Percentiles rank a stretch among this genome's conserved stretches.
These are phyloP conservation scores for Iberis pinnata DNA, from an alignment of 345 rosid genomes.

Conservation along the genomic window DNA sequence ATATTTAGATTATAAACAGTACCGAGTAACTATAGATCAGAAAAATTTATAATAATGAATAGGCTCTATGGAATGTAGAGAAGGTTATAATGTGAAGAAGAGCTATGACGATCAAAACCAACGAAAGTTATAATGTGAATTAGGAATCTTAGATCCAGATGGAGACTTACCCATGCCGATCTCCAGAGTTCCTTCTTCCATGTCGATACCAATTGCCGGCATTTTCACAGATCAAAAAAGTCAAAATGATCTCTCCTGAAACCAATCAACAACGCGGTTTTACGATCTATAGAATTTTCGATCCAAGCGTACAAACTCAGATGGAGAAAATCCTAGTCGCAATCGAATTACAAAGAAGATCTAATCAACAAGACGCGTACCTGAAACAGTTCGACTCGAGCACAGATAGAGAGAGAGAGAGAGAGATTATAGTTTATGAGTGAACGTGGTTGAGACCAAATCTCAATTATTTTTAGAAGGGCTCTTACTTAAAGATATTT, in stretches of 20 bases:
- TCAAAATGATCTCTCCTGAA: conserved; percentile 4
- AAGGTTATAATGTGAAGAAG: no score
- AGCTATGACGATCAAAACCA: no score
- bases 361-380: conserved; percentile 13
- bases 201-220: conserved; percentile 35
- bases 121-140: no score
- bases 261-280: conserved; percentile 6
- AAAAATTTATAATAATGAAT: background rate
- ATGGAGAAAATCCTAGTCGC: background rate
- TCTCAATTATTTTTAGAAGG: conserved; percentile 13
- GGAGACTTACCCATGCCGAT: conserved; percentile 76
- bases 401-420: conserved; percentile 5
- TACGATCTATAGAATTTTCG: no score
- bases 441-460: conserved; percentile 21
- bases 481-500: background rate
- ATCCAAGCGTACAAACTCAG: conserved; percentile 13
- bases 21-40: no score
- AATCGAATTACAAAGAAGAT: conserved; percentile 1
- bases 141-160: background rate
- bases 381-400: conserved; percentile 15
- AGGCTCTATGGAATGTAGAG: background rate
- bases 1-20: no score
- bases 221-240: conserved; percentile 34
- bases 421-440: conserved; percentile 10
- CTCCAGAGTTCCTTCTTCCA: conserved; percentile 76